These are phyloP conservation scores for Bruguiera parviflora DNA, from an alignment of 345 rosid genomes.

Conservation along the genomic window DNA sequence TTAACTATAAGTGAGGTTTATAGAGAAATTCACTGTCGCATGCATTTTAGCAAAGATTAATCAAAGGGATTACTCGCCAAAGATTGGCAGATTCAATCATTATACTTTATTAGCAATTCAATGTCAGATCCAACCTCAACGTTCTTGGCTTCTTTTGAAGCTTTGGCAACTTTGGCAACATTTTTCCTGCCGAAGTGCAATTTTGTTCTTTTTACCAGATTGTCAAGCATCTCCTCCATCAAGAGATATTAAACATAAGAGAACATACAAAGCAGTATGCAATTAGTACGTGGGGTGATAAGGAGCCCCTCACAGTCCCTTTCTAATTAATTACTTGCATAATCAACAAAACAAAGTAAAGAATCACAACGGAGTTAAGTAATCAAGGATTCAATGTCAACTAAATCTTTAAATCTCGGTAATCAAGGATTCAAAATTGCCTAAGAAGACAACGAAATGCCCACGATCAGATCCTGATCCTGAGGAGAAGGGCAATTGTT, in stretches of 20 bases:
- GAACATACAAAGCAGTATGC: neutral
- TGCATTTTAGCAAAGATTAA: neutral
- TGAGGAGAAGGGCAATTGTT: no score
- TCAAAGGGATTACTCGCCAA: neutral
- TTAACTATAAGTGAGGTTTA: no score
- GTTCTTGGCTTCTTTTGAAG: constrained; percentile 67
- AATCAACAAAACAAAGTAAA: neutral
- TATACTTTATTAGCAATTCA: constrained; percentile 41
- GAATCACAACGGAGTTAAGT: neutral
- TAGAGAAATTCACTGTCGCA: neutral
- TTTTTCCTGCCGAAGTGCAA: constrained; percentile 74
- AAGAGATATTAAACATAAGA: neutral
- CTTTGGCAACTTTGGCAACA: constrained; percentile 64
- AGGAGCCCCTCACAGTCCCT: neutral
- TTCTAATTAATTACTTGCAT: neutral
- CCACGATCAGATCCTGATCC: no score
- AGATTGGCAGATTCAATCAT: constrained; percentile 31
- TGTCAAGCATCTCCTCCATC: constrained; percentile 75
- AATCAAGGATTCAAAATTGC: no score
- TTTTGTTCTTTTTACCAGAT: constrained; percentile 67
- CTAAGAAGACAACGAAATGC: no score
- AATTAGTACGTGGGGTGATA: neutral
- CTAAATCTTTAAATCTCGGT: constrained; percentile 76
- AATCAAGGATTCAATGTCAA: constrained; percentile 73
- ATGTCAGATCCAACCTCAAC: constrained; percentile 81